phyloP scores from a whole-genome alignment of 2,329 filamentous ascomycete species.

The Fonsecaea pedrosoi region DNA sequence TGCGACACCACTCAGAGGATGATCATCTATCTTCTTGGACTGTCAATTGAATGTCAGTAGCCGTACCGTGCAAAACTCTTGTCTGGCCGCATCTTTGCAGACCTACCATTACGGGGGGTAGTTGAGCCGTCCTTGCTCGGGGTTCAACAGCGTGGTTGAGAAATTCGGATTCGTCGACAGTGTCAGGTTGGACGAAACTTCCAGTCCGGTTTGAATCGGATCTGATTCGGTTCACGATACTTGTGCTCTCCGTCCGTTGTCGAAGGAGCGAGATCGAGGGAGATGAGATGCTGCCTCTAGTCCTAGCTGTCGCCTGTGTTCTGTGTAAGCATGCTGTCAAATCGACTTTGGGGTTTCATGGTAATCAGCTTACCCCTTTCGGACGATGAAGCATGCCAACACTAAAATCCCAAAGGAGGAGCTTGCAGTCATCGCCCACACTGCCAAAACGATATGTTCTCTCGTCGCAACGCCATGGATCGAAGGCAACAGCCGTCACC shows the following conservation, averaged over 20 bases:
- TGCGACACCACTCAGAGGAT: conserved; percentile 87
- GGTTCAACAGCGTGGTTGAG: conserved; percentile 83
- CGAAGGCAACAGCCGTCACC: conserved; percentile 92
- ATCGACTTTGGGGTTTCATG: background rate
- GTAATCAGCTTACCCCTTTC: conserved; percentile 70
- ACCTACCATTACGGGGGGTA: conserved; percentile 87
- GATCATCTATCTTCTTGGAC: conserved; percentile 83
- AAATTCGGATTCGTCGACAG: conserved; percentile 62
- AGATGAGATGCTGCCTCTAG: conserved; percentile 59
- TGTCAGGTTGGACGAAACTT: conserved; percentile 41
- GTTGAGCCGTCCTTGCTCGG: conserved; percentile 79
- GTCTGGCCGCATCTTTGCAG: conserved; percentile 3
- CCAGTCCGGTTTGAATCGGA: conserved; percentile 69
- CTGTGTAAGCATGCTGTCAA: conserved; percentile 8
- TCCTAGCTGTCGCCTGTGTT: conserved; percentile 39
- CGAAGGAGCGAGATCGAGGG: conserved; percentile 55
- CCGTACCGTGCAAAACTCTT: conserved; percentile 7
- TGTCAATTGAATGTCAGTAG: conserved; percentile 46
- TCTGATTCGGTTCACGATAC: conserved; percentile 64
- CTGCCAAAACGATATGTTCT: conserved; percentile 95
- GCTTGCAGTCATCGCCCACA: conserved; percentile 88
- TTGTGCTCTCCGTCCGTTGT: conserved; percentile 68
- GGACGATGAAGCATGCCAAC: conserved; percentile 95
- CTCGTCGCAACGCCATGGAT: conserved; percentile 96
- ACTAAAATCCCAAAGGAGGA: conserved; percentile 96